These are phyloP conservation scores for Coffea eugenioides DNA, from an alignment of 257 asterid species.

Conservation along the genomic window DNA sequence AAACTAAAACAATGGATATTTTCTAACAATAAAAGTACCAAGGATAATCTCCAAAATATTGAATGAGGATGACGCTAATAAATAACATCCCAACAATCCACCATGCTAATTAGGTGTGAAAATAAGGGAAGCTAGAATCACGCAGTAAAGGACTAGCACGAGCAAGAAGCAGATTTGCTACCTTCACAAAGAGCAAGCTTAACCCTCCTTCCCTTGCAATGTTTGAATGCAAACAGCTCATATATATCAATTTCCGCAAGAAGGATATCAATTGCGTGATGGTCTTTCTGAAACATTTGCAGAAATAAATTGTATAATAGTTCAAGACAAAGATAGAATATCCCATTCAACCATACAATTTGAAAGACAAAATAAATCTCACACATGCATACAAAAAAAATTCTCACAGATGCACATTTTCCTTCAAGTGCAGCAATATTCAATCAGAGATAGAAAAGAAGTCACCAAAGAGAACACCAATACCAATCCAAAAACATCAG, in stretches of 20 bases:
- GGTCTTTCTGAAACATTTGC: slow-evolving; percentile 66
- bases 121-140: background rate
- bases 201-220: slow-evolving; percentile 92
- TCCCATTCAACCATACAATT: background rate
- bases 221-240: slow-evolving; percentile 93
- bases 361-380: background rate
- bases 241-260: slow-evolving; percentile 98
- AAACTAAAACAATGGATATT: background rate
- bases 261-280: slow-evolving; percentile 87
- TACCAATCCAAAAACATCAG: background rate
- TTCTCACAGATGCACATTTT: background rate
- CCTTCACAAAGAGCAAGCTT: slow-evolving; percentile 99
- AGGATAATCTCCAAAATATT: too few species aligned
- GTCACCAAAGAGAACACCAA: background rate
- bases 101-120: background rate
- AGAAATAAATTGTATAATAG: slow-evolving; percentile 14
- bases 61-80: background rate
- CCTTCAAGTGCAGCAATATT: background rate
- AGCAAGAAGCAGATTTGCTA: slow-evolving; percentile 29
- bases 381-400: background rate
- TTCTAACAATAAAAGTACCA: background rate
- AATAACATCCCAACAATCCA: background rate
- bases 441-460: background rate
- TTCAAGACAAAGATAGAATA: background rate
- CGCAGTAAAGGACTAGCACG: background rate